Evolutionary conservation across 1,284 basidiomycete genomes (phyloP), one percentile per base, ranked within the genome.

Genomic region (Cutaneotrichosporon curvatum): DNA sequence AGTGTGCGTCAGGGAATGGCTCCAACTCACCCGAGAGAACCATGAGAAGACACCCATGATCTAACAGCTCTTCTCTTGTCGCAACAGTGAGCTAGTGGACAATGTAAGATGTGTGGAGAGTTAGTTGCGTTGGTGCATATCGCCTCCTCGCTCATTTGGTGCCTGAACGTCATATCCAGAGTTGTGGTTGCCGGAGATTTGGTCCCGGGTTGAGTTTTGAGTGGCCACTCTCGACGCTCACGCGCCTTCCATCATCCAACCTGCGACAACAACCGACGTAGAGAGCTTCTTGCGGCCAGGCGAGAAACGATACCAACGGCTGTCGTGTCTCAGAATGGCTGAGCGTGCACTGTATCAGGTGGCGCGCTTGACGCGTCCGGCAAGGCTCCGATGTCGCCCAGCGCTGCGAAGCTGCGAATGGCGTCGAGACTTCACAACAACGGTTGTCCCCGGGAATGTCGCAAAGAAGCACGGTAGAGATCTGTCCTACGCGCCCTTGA

Each of bases 1-100:
- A 40, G 53, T n/a, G n/a, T n/a, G n/a, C 36, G 23, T 8, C 1
- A 14, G 6, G 12, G 25, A 7, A 28, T 16, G 18, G 11, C 23
- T 6, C 4, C 5, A n/a, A 36, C 55, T 32, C 25, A 63, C 65
- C 49, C 55, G 56, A 19, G 43, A 45, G 51, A 69, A 68, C 57
- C 60, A 63, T 2, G 68, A 68, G 45, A 70, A 55, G 14, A 18
- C 8, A 21, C 19, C 37, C 37, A 38, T 38, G 38, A n/a, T n/a
- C n/a, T n/a, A 38, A 21, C n/a, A 23, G 37, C 37, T 23, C n/a
- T 20, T 16, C 14, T 33, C 32, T 33, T n/a, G n/a, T n/a, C n/a
- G n/a, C n/a, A 30, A 14, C 16, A 33, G 32, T 15, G 28, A 33
- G 15, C 14, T 18, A 23, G 16, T 9, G 20, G 30, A 21, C 3